phyloP scores from a whole-genome alignment of 2,329 filamentous ascomycete species.

The Alternaria atra region DNA sequence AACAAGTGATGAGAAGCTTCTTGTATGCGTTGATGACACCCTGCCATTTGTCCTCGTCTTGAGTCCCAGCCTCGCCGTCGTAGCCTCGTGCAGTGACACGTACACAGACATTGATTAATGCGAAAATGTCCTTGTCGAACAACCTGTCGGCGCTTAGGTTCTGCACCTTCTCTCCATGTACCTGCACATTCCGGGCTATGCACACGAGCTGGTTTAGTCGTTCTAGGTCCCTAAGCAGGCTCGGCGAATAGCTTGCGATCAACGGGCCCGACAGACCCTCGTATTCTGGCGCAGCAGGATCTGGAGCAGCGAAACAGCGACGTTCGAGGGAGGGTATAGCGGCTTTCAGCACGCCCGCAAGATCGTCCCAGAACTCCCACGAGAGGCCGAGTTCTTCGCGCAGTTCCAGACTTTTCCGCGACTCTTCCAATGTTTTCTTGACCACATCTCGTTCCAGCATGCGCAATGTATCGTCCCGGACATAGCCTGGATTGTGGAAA shows the following conservation, averaged over 20 bases:
- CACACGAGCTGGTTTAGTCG: conserved; percentile 69
- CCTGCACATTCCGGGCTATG: conserved; percentile 69
- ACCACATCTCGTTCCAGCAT: conserved; percentile 63
- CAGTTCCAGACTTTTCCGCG: conserved; percentile 64
- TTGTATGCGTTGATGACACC: conserved; percentile 72
- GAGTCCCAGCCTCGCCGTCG: conserved; percentile 68
- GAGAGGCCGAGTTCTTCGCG: conserved; percentile 66
- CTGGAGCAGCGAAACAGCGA: conserved; percentile 69
- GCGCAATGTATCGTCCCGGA: conserved; percentile 66
- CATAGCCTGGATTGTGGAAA: conserved; percentile 67
- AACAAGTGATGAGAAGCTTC: conserved; percentile 69
- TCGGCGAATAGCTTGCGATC: conserved; percentile 68
- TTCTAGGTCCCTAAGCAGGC: conserved; percentile 69
- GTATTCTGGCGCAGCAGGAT: conserved; percentile 64
- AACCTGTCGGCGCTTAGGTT: conserved; percentile 68
- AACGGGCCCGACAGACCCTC: conserved; percentile 67
- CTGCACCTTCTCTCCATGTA: conserved; percentile 68
- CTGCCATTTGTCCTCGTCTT: conserved; percentile 72
- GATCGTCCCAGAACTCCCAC: conserved; percentile 66
- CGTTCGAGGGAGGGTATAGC: conserved; percentile 69
- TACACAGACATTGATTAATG: conserved; percentile 70
- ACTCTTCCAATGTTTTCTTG: conserved; percentile 68
- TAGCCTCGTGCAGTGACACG: conserved; percentile 71
- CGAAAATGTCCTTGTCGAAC: conserved; percentile 69
- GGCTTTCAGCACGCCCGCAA: conserved; percentile 65